Evolutionary conservation across 805 yeast genomes (phyloP).

Genomic region (Saccharomyces mikatae): DNA sequence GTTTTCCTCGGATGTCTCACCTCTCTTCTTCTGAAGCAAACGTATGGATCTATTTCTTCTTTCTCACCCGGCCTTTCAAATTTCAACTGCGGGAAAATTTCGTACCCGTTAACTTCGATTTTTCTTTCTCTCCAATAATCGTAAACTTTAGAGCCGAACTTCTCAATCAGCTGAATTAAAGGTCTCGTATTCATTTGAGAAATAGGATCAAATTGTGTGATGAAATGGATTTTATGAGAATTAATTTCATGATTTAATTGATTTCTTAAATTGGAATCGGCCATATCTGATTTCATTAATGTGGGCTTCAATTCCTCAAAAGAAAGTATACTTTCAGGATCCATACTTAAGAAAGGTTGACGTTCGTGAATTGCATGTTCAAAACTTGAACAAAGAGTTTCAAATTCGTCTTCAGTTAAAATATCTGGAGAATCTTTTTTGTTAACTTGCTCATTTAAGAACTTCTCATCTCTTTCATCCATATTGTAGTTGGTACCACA

Average conservation of each 20-base stretch:
- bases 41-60: constrained; percentile 90
- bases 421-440: constrained; percentile 18
- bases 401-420: constrained; percentile 81
- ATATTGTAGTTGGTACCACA: constrained; percentile 76
- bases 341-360: constrained; percentile 84
- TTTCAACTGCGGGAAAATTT: constrained; percentile 65
- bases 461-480: constrained; percentile 82
- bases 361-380: constrained; percentile 69
- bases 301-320: constrained; percentile 59
- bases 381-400: constrained; percentile 60
- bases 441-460: constrained; percentile 40
- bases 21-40: constrained; percentile 91
- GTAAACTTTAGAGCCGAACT: constrained; percentile 62
- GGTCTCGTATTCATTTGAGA: constrained; percentile 37
- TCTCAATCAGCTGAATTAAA: constrained; percentile 40
- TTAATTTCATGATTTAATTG: constrained; percentile 48
- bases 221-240: constrained; percentile 40
- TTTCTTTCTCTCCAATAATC: constrained; percentile 77
- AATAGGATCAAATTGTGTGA: constrained; percentile 43
- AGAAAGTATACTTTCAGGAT: constrained; percentile 65
- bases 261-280: constrained; percentile 47
- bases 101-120: constrained; percentile 57
- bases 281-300: constrained; percentile 35
- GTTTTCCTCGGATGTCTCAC: constrained; percentile 94
- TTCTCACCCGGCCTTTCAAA: constrained; percentile 84